These are phyloP conservation scores for Athelia sp. DNA, from an alignment of 1,284 basidiomycete species.

Conservation along the genomic window DNA sequence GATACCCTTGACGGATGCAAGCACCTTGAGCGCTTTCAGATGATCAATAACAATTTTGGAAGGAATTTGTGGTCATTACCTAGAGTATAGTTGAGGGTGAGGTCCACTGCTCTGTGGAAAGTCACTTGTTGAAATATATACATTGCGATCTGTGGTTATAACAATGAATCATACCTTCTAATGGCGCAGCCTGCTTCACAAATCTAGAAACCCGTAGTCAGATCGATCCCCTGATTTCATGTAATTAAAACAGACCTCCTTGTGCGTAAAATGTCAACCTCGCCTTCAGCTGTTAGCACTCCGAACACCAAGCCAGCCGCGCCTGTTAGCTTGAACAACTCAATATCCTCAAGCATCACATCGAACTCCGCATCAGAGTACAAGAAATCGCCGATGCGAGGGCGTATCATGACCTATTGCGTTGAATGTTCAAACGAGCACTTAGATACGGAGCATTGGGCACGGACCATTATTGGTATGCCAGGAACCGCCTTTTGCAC, in stretches of 20 bases:
- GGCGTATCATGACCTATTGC: constrained; percentile 75
- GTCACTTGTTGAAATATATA: constrained; percentile 46
- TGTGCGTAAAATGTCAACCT: constrained; percentile 52
- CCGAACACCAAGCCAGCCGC: constrained; percentile 72
- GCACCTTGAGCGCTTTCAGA: constrained; percentile 31
- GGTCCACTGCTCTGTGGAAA: constrained; percentile 81
- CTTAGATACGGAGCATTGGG: neutral
- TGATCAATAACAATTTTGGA: neutral
- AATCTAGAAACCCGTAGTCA: constrained; percentile 40
- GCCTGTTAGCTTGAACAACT: constrained; percentile 48
- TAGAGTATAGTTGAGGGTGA: constrained; percentile 45
- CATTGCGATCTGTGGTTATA: neutral
- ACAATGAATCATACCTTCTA: constrained; percentile 49
- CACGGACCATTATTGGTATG: constrained; percentile 62
- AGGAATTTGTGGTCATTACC: neutral
- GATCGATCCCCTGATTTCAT: neutral
- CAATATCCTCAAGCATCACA: constrained; percentile 72
- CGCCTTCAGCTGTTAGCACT: constrained; percentile 52
- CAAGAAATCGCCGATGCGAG: constrained; percentile 71
- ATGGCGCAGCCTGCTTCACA: constrained; percentile 49
- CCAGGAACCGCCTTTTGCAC: constrained; percentile 44
- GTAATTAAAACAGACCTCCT: constrained; percentile 36
- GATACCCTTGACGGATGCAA: constrained; percentile 55
- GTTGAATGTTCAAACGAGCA: neutral
- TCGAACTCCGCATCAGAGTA: constrained; percentile 61